Evolutionary conservation across 2,329 filamentous ascomycete species (phyloP), one percentile per base, ranked within the genome.

Genomic region (Sporothrix brunneoviolacea): DNA sequence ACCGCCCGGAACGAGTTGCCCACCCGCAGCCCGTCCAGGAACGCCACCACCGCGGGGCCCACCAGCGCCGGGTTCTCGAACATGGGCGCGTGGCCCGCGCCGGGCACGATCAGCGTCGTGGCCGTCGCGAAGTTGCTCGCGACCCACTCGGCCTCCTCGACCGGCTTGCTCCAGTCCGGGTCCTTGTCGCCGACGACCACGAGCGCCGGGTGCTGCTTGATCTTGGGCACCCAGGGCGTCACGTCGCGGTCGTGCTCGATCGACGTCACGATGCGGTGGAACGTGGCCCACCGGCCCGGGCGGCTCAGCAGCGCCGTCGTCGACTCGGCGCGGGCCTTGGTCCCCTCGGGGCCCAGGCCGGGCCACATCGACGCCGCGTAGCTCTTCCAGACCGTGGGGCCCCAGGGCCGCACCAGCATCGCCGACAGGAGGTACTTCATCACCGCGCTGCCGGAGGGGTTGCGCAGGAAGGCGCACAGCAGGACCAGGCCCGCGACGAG

Each of bases 131-230:
- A 59, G 21, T 56, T 42, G 16, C 45, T 38, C 9, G 54, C 54
- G 15, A 58, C 52, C 57, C 57, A 59, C 18, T 18, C 37, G n/a
- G 57, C 57, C 51, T 59, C 57, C 32, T 40, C 54, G 16, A 53
- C 4, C 6, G 57, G 57, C 19, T 54, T 35, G 24, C 22, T 39
- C 55, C 55, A 59, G 54, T 59, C 57, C 6, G 57, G 57, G 51
- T 59, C 57, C 28, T 52, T 46, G 36, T 54, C 55, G 41, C 57
- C 57, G 12, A 59, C 41, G 12, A 59, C 57, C 8, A 58, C 55
- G 8, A 59, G 56, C 15, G 51, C 55, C 27, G 54, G 53, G 36
- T 49, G 45, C 27, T 15, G 18, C 38, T 40, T 35, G 33, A 48
- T 46, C 35, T 43, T 37, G 24, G 39, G 8, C 16, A 58, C 36